These are phyloP conservation scores for Phytophthora ramorum DNA, from an alignment of 352 stramenopile species.

Conservation along the genomic window DNA sequence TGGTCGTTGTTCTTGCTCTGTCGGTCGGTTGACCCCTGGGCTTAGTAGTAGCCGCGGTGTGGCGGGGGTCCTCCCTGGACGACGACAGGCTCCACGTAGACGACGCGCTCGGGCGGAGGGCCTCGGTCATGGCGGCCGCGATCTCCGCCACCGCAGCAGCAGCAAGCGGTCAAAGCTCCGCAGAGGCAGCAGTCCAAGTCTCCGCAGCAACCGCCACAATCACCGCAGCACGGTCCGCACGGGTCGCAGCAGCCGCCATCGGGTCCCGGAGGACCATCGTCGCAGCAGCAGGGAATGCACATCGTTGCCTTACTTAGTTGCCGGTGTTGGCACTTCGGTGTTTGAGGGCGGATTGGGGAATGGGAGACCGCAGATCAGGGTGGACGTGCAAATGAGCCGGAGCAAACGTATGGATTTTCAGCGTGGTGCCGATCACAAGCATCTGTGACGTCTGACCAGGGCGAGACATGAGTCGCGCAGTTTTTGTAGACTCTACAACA, in stretches of 20 bases:
- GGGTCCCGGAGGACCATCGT: slow-evolving; percentile 20
- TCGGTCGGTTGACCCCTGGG: neutral
- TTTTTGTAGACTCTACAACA: slow-evolving; percentile 5
- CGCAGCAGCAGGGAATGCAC: slow-evolving; percentile 35
- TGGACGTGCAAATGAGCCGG: slow-evolving; percentile 5
- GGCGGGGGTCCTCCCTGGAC: slow-evolving; percentile 29
- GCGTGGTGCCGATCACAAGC: slow-evolving; percentile 19
- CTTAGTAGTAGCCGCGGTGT: slow-evolving; percentile 30
- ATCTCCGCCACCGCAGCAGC: slow-evolving; percentile 26
- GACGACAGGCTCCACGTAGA: slow-evolving; percentile 37
- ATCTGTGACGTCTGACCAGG: slow-evolving; percentile 25
- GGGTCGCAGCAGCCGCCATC: slow-evolving; percentile 24
- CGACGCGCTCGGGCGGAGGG: slow-evolving; percentile 25
- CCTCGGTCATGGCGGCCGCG: slow-evolving; percentile 14
- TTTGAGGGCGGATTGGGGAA: slow-evolving; percentile 21
- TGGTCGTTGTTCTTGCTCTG: neutral
- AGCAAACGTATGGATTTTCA: slow-evolving; percentile 15
- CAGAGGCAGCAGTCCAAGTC: slow-evolving; percentile 39
- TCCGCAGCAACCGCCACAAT: slow-evolving; percentile 15
- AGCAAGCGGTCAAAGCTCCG: slow-evolving; percentile 28
- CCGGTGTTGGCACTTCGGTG: slow-evolving; percentile 7
- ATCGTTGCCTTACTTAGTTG: slow-evolving; percentile 7
- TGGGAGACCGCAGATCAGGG: slow-evolving; percentile 16
- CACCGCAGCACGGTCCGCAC: slow-evolving; percentile 15
- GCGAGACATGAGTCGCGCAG: slow-evolving; percentile 12